These are phyloP conservation scores for Gossypium ekmanianum DNA, from an alignment of 345 rosid genomes.

Conservation along the genomic window DNA sequence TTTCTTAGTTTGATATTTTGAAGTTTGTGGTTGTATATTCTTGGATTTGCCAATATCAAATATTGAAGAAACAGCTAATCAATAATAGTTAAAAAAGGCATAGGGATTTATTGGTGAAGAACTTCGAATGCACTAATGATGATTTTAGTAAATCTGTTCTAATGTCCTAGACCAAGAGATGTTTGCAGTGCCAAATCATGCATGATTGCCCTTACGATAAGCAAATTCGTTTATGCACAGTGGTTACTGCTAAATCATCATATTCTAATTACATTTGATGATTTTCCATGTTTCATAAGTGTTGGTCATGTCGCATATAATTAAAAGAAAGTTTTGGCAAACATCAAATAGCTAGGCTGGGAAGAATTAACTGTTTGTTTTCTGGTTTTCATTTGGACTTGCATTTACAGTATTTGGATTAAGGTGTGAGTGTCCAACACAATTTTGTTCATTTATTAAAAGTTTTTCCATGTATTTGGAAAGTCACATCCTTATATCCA, in stretches of 20 bases:
- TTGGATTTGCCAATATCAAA: not conserved
- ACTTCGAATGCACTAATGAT: not conserved
- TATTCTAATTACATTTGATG: not conserved
- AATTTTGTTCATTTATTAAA: no score
- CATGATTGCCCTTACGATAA: not conserved
- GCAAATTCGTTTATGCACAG: not conserved
- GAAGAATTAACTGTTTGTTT: not conserved
- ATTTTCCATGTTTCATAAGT: not conserved
- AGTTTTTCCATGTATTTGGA: no score
- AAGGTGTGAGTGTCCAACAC: no score
- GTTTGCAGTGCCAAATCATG: not conserved
- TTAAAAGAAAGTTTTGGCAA: not conserved
- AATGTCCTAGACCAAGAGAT: not conserved
- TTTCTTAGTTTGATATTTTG: not conserved
- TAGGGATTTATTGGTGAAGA: not conserved
- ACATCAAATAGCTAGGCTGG: not conserved
- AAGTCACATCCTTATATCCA: no score
- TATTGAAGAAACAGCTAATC: not conserved
- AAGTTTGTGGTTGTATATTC: not conserved
- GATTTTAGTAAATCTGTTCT: not conserved
- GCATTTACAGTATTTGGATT: no score
- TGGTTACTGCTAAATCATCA: not conserved
- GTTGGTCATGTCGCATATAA: not conserved
- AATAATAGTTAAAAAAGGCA: not conserved
- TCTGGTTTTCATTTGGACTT: constrained; percentile 11